Conservation (phyloP, 169 alveolate species). For the Plasmodium ovale region DNA sequence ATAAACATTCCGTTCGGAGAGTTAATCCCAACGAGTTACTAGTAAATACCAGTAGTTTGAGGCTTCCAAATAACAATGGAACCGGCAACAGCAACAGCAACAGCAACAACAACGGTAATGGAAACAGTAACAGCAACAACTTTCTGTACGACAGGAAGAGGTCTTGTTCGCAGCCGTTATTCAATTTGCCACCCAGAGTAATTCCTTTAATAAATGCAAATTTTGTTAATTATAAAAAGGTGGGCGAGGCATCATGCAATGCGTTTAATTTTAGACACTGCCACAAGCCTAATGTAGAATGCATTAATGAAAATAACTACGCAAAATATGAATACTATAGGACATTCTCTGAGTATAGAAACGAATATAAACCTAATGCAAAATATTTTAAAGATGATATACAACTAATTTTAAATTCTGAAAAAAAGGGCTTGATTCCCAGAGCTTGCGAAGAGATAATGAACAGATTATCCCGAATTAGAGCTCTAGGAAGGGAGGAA, state of each 20-base stretch:
- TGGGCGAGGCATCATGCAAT: constrained; percentile 12
- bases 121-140: constrained; percentile 50
- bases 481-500: neutral
- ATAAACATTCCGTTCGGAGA: neutral
- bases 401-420: constrained; percentile 72
- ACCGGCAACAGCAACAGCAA: too few species aligned
- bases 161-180: constrained; percentile 74
- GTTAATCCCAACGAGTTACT: constrained; percentile 22
- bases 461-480: constrained; percentile 54
- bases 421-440: constrained; percentile 81
- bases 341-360: constrained; percentile 69
- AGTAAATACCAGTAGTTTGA: constrained; percentile 52
- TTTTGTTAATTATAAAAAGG: constrained; percentile 25
- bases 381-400: constrained; percentile 47
- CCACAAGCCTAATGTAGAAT: constrained; percentile 22
- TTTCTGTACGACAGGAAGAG: constrained; percentile 67
- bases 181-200: constrained; percentile 53
- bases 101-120: too few species aligned
- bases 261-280: constrained; percentile 15
- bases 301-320: constrained; percentile 43
- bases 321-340: constrained; percentile 62
- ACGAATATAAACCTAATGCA: constrained; percentile 48
- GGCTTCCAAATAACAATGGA: constrained; percentile 33
- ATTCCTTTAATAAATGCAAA: constrained; percentile 43
- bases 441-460: constrained; percentile 84